A percentile compares a stretch with the other conserved stretches of the same genome.
Conservation (phyloP, 306 rosid species). For the Rubus idaeus region DNA sequence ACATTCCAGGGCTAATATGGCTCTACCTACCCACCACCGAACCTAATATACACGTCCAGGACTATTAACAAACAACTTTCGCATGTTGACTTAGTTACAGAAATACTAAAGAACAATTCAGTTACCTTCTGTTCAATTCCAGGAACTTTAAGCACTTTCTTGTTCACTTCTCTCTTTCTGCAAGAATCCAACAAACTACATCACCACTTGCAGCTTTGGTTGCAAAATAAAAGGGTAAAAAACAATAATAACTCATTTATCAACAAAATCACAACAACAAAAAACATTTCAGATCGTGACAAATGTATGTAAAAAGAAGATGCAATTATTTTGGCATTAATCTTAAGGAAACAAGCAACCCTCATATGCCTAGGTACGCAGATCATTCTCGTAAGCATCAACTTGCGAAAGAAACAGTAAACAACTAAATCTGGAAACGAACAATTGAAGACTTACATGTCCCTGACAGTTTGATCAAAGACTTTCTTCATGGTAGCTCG, state of each 20-base stretch:
- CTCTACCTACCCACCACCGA: neutral
- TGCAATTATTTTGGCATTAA: neutral
- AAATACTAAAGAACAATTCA: conserved; percentile 16
- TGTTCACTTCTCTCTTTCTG: conserved; percentile 96
- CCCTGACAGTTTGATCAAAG: conserved; percentile 95
- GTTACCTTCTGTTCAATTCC: conserved; percentile 95
- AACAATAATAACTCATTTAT: neutral
- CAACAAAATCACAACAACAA: neutral
- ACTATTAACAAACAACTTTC: neutral
- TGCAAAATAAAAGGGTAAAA: neutral
- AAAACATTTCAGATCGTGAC: neutral
- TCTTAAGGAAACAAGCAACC: neutral
- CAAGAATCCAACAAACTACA: conserved; percentile 29
- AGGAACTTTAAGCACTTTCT: conserved; percentile 96
- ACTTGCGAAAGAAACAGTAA: neutral
- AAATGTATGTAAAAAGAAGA: neutral
- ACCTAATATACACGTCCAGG: neutral
- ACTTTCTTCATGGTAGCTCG: conserved; percentile 77
- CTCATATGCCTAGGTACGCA: neutral
- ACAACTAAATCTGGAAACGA: neutral
- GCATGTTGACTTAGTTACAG: neutral
- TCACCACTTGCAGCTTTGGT: neutral
- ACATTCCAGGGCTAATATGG: neutral
- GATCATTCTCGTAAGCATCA: neutral
- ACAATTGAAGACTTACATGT: conserved; percentile 63